Base-by-base conservation (phyloP, 2,329 filamentous ascomycete genomes). In the Monosporascus ibericus region DNA sequence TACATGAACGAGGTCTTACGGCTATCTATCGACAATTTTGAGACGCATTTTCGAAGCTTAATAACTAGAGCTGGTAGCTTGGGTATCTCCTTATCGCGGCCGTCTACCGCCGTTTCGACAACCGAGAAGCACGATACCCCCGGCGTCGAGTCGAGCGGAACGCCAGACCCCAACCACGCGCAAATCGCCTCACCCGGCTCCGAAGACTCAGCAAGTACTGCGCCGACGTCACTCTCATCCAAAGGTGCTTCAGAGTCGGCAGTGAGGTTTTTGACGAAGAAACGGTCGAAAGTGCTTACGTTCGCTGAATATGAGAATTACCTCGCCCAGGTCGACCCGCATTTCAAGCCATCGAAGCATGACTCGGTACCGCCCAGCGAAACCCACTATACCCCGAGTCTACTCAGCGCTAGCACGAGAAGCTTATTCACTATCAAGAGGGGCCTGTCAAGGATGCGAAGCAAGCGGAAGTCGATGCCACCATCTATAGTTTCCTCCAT, bases 281-380 rank as follows among this genome's bases (percentile, higher is more conserved):
- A 58, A 51, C 62, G 70, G 50, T 70, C 71, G 38, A 72, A 70
- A 54, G 70, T 63, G 37, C 63, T 77, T 25, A 76, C 65, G 52
- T 81, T 82, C 57, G 67, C 71, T 6, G 71, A 74, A 30, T 82
- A 82, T 58, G 78, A 82, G 34, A 74, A 70, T 54, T 81, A 79
- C 54, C 60, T 82, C 38, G 65, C 71, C 18, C 69, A 76, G 42
- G 56, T 77, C 30, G 71, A 75, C 51, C 70, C 72, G 6, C 70
- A 70, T 39, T 65, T 74, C 37, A 69, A 71, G 55, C 73, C 75
- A 54, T 69, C 72, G 47, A 75, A 72, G 51, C 68, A 74, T 44
- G 58, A 68, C 50, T 69, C 68, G 53, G 56, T 66, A 2, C 63
- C 68, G 4, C 60, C 66, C 6, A 52, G 65, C 9, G 63, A 65